phyloP scores from a whole-genome alignment of 2,329 filamentous ascomycete species.

The Penicillium expansum region DNA sequence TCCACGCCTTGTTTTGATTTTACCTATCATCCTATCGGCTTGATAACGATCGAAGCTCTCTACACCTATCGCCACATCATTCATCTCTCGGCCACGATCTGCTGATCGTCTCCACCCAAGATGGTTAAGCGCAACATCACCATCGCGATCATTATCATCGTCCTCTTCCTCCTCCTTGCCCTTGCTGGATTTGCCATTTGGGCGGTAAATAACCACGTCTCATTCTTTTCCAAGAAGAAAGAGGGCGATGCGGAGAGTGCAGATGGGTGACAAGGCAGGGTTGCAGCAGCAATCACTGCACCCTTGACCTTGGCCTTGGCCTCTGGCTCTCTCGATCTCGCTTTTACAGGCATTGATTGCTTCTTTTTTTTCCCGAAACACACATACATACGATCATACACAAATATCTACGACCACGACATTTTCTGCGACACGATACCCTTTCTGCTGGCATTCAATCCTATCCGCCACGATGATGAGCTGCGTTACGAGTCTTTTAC shows the following conservation, averaged over 20 bases:
- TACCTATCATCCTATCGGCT: neutral
- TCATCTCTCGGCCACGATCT: neutral
- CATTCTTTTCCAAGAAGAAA: constrained; percentile 30
- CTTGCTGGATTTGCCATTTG: constrained; percentile 41
- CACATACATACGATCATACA: neutral
- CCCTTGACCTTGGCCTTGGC: neutral
- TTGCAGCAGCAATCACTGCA: neutral
- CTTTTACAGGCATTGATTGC: neutral
- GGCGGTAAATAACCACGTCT: constrained; percentile 33
- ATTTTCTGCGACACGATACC: constrained; percentile 9
- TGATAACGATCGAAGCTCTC: neutral
- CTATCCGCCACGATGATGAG: constrained; percentile 1
- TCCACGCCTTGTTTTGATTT: neutral
- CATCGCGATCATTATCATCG: constrained; percentile 51
- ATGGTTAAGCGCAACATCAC: constrained; percentile 48
- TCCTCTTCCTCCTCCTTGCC: constrained; percentile 48
- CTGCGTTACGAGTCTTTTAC: neutral
- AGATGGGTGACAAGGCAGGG: constrained; percentile 15
- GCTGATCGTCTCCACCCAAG: constrained; percentile 14
- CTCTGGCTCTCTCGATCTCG: neutral
- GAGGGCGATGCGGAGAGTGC: constrained; percentile 34
- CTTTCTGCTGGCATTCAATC: neutral
- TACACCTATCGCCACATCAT: neutral
- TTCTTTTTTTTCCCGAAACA: neutral
- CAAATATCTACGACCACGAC: constrained; percentile 3